Evolutionary conservation across 1,284 basidiomycete species (phyloP).

Genomic region (Sphagnurus paluster): DNA sequence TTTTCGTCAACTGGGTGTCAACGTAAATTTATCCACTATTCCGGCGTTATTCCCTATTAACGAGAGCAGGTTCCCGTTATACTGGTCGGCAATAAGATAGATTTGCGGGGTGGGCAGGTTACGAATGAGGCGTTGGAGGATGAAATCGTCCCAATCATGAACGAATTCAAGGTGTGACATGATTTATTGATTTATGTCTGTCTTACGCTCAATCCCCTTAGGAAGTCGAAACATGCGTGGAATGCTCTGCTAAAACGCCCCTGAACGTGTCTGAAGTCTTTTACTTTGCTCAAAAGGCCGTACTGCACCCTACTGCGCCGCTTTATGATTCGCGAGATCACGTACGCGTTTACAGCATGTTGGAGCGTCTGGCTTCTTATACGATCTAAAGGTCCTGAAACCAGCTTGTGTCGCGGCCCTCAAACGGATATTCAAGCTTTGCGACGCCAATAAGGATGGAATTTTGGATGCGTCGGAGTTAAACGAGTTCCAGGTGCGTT

Average conservation of each 20-base stretch:
- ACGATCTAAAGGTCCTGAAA: slow-evolving; percentile 74
- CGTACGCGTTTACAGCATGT: slow-evolving; percentile 42
- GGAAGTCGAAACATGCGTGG: slow-evolving; percentile 98
- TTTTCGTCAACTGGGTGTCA: slow-evolving; percentile 93
- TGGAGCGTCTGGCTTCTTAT: slow-evolving; percentile 11
- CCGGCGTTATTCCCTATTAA: slow-evolving; percentile 15
- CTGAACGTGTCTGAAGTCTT: slow-evolving; percentile 98
- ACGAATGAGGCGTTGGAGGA: slow-evolving; percentile 95
- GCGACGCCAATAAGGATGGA: slow-evolving; percentile 94
- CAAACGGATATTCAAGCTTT: slow-evolving; percentile 93
- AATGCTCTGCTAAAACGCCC: slow-evolving; percentile 89
- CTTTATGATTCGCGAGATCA: slow-evolving; percentile 97
- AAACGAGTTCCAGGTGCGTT: slow-evolving; percentile 90
- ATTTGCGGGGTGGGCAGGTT: slow-evolving; percentile 88
- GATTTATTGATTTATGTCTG: slow-evolving; percentile 6
- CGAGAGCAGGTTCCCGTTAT: slow-evolving; percentile 85
- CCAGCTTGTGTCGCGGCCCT: slow-evolving; percentile 89
- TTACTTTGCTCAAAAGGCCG: slow-evolving; percentile 98
- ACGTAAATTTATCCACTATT: slow-evolving; percentile 50
- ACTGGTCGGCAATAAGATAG: slow-evolving; percentile 98
- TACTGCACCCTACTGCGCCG: slow-evolving; percentile 95
- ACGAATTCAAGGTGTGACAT: slow-evolving; percentile 85
- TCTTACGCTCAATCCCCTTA: slow-evolving; percentile 31
- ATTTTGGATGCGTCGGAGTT: slow-evolving; percentile 88
- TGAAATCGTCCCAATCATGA: slow-evolving; percentile 94